Evolutionary conservation across 164 flowering plant genomes (phyloP).

Genomic region (Kingdonia uniflora): DNA sequence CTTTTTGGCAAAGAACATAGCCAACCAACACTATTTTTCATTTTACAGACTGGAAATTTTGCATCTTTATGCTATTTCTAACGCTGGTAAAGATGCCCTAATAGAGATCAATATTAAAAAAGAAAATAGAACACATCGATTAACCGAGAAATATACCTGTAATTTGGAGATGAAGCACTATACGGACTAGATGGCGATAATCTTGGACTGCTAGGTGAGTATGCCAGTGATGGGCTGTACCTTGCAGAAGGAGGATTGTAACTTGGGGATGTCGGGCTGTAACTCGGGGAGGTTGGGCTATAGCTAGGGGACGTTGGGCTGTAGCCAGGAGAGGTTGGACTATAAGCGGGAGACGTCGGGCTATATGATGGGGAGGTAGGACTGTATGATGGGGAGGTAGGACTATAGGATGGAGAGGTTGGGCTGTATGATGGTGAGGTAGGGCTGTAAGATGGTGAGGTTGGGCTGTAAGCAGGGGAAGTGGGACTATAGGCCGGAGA

Average conservation of each 20-base stretch:
- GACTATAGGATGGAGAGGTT: constrained; percentile 87
- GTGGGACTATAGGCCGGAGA: constrained; percentile 90
- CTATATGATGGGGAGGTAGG: constrained; percentile 91
- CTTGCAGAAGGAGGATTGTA: constrained; percentile 61
- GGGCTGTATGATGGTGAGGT: constrained; percentile 93
- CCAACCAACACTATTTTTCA: no score
- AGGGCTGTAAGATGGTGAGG: constrained; percentile 90
- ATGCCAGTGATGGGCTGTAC: constrained; percentile 77
- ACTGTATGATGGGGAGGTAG: constrained; percentile 88
- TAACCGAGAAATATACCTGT: constrained; percentile 39
- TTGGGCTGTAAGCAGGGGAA: constrained; percentile 81
- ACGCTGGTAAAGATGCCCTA: no score
- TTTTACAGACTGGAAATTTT: no score
- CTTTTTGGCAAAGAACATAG: no score
- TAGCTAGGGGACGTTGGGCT: constrained; percentile 82
- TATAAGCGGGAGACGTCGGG: constrained; percentile 80
- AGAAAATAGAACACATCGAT: neutral
- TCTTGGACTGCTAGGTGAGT: constrained; percentile 90
- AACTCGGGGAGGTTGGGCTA: constrained; percentile 74
- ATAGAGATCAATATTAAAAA: neutral
- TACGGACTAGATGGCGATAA: constrained; percentile 79
- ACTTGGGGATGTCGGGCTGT: constrained; percentile 62
- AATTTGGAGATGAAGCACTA: constrained; percentile 87
- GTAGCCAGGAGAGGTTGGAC: constrained; percentile 79
- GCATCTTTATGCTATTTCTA: no score